A percentile compares a stretch with the other conserved stretches of the same genome.
Evolutionary conservation across 2,329 filamentous ascomycete genomes (phyloP).

Genomic region (Trichoderma harzianum): DNA sequence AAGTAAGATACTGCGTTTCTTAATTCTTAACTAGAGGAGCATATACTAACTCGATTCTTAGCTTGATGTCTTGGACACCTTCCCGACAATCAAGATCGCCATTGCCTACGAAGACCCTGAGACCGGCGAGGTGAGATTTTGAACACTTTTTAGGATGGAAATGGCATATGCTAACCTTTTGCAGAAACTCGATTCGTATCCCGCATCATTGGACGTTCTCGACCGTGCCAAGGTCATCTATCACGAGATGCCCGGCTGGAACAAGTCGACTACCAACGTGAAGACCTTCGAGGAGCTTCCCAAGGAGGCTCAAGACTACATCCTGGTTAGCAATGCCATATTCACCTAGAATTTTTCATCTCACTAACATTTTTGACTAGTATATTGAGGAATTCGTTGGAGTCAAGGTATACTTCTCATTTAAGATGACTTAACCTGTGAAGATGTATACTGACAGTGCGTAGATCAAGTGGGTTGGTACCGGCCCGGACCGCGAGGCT

Average conservation of each 20-base stretch:
- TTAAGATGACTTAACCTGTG: neutral
- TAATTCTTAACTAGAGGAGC: neutral
- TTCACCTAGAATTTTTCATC: neutral
- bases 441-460: neutral
- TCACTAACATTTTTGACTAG: neutral
- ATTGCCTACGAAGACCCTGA: constrained; percentile 58
- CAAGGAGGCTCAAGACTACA: constrained; percentile 7
- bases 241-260: constrained; percentile 67
- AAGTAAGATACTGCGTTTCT: constrained; percentile 27
- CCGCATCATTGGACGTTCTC: constrained; percentile 57
- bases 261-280: constrained; percentile 57
- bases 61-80: constrained; percentile 61
- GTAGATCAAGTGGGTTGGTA: constrained; percentile 60
- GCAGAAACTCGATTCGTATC: constrained; percentile 32
- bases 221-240: constrained; percentile 62
- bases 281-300: constrained; percentile 36
- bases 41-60: constrained; percentile 47
- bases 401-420: neutral
- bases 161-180: neutral
- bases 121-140: constrained; percentile 26
- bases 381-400: constrained; percentile 3
- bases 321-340: neutral
- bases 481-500: constrained; percentile 61
- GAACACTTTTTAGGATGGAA: constrained; percentile 9
- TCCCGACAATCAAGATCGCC: constrained; percentile 71